These are phyloP conservation scores for Beauveria sp. DNA, from an alignment of 2,329 filamentous ascomycete genomes.

Conservation along the genomic window DNA sequence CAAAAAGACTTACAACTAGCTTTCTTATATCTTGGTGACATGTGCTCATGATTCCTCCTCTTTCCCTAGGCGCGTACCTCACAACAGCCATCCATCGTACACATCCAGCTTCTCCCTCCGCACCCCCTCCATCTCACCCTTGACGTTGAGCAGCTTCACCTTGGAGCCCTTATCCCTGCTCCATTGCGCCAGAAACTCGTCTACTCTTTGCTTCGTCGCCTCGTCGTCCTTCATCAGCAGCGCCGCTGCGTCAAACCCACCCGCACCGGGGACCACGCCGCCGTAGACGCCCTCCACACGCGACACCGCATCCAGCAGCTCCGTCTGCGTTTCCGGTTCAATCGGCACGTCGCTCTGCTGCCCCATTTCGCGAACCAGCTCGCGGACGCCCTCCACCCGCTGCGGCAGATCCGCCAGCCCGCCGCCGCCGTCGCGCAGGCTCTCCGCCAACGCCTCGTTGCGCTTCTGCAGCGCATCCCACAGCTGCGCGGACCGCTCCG, in stretches of 20 bases:
- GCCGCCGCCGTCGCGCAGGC: slow-evolving; percentile 47
- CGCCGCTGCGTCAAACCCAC: slow-evolving; percentile 85
- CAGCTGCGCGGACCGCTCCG: slow-evolving; percentile 55
- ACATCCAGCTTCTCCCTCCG: slow-evolving; percentile 36
- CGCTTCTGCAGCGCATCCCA: slow-evolving; percentile 69
- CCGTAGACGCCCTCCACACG: slow-evolving; percentile 72
- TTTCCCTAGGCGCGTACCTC: background rate
- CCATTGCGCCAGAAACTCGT: slow-evolving; percentile 59
- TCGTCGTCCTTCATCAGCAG: slow-evolving; percentile 69
- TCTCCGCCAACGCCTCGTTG: slow-evolving; percentile 63
- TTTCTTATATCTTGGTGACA: background rate
- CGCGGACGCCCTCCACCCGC: slow-evolving; percentile 46
- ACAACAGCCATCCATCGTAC: slow-evolving; percentile 37
- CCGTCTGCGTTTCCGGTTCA: slow-evolving; percentile 80
- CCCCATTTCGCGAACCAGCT: slow-evolving; percentile 71
- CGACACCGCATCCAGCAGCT: slow-evolving; percentile 70
- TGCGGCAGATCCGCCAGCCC: slow-evolving; percentile 34
- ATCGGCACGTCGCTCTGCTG: slow-evolving; percentile 69
- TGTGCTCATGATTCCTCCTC: background rate
- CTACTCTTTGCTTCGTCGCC: slow-evolving; percentile 53
- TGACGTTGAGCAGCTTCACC: slow-evolving; percentile 62
- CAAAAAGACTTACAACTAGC: background rate
- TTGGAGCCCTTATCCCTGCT: slow-evolving; percentile 48
- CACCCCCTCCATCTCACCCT: slow-evolving; percentile 65
- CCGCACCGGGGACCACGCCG: slow-evolving; percentile 88